Evolutionary conservation across 1,284 basidiomycete species (phyloP).

Genomic region (Calocybe gambosa): DNA sequence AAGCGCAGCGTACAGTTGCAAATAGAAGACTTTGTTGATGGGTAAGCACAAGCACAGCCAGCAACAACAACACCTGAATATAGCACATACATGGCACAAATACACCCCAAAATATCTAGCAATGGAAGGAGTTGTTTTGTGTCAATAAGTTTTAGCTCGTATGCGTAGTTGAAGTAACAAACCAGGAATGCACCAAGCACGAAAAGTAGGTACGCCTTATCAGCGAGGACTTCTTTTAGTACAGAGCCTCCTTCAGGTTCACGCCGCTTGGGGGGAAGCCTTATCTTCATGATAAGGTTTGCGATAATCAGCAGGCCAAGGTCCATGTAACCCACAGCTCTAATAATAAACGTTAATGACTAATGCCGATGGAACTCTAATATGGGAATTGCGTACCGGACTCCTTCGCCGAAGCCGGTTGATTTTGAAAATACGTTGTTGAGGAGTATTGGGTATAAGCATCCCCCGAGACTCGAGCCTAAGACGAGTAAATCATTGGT

Average conservation of each 20-base stretch:
- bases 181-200: constrained; percentile 25
- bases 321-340: constrained; percentile 31
- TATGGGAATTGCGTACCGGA: constrained; percentile 24
- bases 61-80: background rate
- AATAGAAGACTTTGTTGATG: constrained; percentile 31
- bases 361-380: background rate
- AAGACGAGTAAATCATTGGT: background rate
- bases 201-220: constrained; percentile 26
- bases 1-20: constrained; percentile 35
- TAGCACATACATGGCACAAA: constrained; percentile 30
- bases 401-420: constrained; percentile 33
- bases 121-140: background rate
- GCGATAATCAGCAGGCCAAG: constrained; percentile 30
- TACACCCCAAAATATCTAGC: constrained; percentile 31
- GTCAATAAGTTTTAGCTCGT: background rate
- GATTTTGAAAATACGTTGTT: constrained; percentile 34
- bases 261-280: constrained; percentile 24
- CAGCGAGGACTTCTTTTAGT: constrained; percentile 24
- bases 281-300: constrained; percentile 32
- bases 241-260: constrained; percentile 15
- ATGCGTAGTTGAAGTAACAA: constrained; percentile 5
- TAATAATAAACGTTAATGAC: constrained; percentile 11
- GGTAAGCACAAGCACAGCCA: background rate
- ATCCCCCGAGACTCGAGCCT: constrained; percentile 38
- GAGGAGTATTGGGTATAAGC: constrained; percentile 43